These are phyloP conservation scores for Cystobasidium onofrii DNA, from an alignment of 768 basidiomycete genomes.

Conservation along the genomic window DNA sequence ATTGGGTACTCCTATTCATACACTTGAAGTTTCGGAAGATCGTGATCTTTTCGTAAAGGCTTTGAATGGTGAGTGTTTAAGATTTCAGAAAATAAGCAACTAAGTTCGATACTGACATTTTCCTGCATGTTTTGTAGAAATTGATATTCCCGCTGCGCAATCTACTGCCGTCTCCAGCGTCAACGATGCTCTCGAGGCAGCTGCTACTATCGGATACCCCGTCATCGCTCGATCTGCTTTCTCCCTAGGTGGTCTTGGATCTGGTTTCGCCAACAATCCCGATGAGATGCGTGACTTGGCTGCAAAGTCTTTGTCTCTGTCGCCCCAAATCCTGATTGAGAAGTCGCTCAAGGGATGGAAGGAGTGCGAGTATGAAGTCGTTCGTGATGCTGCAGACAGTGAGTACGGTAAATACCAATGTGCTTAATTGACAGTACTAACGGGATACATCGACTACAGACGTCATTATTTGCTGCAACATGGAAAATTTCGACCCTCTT, in stretches of 20 bases:
- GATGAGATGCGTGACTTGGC: constrained; percentile 90
- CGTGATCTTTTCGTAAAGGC: constrained; percentile 92
- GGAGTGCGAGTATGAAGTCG: constrained; percentile 98
- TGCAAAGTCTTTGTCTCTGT: constrained; percentile 79
- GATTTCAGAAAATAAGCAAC: neutral
- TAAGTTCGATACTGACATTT: neutral
- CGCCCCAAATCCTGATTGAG: constrained; percentile 93
- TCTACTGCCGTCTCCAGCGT: constrained; percentile 96
- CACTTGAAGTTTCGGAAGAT: constrained; percentile 93
- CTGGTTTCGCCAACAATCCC: constrained; percentile 89
- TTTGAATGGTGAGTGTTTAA: constrained; percentile 63
- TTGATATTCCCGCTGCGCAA: constrained; percentile 88
- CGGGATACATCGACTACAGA: constrained; percentile 43
- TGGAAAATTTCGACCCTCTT: constrained; percentile 97
- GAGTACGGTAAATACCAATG: constrained; percentile 1
- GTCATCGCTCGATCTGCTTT: constrained; percentile 91
- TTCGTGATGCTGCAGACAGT: constrained; percentile 84
- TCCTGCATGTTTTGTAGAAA: constrained; percentile 55
- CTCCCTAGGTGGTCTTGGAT: constrained; percentile 94
- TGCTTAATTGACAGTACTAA: too few species aligned
- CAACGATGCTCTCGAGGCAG: constrained; percentile 82
- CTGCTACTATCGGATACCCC: constrained; percentile 85
- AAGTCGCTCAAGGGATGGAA: constrained; percentile 99
- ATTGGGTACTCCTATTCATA: constrained; percentile 86
- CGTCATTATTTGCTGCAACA: constrained; percentile 98